Percentiles rank a stretch among this genome's conserved stretches.
Evolutionary conservation across 2,329 filamentous ascomycete genomes (phyloP).

Genomic region (Neonectria sp.): DNA sequence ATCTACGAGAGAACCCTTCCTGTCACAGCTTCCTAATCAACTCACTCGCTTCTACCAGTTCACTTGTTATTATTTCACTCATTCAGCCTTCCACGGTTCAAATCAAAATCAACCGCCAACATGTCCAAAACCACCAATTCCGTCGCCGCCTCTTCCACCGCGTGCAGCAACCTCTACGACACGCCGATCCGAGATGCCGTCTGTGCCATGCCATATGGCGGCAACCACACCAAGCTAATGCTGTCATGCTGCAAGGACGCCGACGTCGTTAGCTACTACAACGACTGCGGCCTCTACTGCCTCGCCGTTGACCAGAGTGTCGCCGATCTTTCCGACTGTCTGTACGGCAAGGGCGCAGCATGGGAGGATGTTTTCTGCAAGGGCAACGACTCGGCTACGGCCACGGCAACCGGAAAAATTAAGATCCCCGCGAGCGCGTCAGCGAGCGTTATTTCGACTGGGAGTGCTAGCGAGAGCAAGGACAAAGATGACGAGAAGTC

Average conservation of each 20-base stretch:
- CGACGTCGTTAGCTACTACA: conserved; percentile 59
- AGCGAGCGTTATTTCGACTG: conserved; percentile 46
- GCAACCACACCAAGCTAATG: conserved; percentile 60
- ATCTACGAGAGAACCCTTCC: background rate
- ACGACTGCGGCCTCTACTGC: conserved; percentile 66
- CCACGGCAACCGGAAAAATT: conserved; percentile 42
- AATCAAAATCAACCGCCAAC: background rate
- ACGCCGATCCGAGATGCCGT: conserved; percentile 59
- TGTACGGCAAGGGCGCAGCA: conserved; percentile 55
- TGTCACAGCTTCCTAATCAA: background rate
- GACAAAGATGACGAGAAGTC: conserved; percentile 3
- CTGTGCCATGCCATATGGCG: conserved; percentile 58
- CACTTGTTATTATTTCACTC: background rate
- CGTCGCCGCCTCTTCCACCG: background rate
- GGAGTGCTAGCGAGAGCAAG: conserved; percentile 16
- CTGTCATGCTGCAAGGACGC: conserved; percentile 61
- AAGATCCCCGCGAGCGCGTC: conserved; percentile 47
- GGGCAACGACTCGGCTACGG: conserved; percentile 54
- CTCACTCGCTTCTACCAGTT: background rate
- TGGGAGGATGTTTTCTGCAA: conserved; percentile 60
- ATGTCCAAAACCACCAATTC: conserved; percentile 16
- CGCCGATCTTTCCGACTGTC: conserved; percentile 52
- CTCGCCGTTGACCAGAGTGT: conserved; percentile 47
- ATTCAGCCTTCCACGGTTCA: background rate
- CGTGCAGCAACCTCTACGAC: conserved; percentile 51